Evolutionary conservation across 2,329 filamentous ascomycete genomes (phyloP).

Genomic region (Aspergillus novoparasiticus): DNA sequence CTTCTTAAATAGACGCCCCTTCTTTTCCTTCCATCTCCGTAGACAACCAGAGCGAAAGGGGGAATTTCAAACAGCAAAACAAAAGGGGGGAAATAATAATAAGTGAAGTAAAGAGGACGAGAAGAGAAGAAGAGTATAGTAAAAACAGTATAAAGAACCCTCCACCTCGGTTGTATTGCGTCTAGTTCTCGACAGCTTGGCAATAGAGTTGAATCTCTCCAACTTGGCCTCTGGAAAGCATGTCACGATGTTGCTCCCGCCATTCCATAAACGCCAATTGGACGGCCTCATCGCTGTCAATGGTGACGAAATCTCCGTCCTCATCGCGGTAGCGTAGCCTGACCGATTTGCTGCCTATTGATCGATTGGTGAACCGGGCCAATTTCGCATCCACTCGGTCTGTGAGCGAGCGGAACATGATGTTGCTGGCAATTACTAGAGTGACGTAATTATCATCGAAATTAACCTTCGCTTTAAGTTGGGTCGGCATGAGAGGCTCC

Average conservation of each 20-base stretch:
- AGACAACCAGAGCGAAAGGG: not conserved
- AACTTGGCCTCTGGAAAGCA: constrained; percentile 67
- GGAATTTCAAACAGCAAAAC: constrained; percentile 6
- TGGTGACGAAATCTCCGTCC: constrained; percentile 89
- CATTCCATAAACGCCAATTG: constrained; percentile 94
- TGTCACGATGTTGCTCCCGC: constrained; percentile 72
- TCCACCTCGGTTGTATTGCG: not conserved
- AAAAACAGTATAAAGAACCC: constrained; percentile 3
- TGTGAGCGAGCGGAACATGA: constrained; percentile 88
- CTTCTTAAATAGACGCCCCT: constrained; percentile 3
- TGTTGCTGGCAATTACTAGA: constrained; percentile 93
- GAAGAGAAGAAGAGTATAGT: constrained; percentile 13
- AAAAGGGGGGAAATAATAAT: constrained; percentile 12
- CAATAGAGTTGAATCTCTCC: constrained; percentile 91
- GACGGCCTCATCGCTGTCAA: constrained; percentile 94
- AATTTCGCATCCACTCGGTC: constrained; percentile 97
- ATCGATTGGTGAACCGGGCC: constrained; percentile 79
- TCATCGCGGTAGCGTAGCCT: constrained; percentile 89
- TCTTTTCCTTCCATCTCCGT: constrained; percentile 16
- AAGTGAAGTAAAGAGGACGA: constrained; percentile 15
- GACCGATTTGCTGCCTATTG: constrained; percentile 78
- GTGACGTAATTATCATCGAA: constrained; percentile 91
- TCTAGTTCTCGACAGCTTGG: constrained; percentile 54
- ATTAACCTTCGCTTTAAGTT: constrained; percentile 94
- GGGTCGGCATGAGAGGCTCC: constrained; percentile 62